Conservation (phyloP, 2,329 filamentous ascomycete genomes). For the Beauveria medogensis region DNA sequence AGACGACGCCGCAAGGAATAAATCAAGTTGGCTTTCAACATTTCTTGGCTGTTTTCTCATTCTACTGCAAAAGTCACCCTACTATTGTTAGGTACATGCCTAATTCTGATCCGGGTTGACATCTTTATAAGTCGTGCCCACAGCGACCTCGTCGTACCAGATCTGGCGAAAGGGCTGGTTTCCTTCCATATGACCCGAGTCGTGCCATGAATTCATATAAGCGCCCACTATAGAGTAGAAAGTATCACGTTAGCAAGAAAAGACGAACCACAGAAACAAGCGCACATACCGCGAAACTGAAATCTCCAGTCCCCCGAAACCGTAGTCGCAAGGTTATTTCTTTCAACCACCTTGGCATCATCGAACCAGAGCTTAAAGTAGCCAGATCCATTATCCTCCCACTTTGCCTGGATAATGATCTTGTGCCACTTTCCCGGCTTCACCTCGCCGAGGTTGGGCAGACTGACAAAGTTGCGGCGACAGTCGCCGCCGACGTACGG, state of each 20-base stretch:
- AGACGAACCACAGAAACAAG: neutral
- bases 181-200: constrained; percentile 31
- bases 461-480: constrained; percentile 15
- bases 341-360: constrained; percentile 34
- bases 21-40: too few relatives aligned
- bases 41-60: neutral
- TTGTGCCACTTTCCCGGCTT: constrained; percentile 37
- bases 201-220: constrained; percentile 43
- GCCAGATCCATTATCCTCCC: constrained; percentile 35
- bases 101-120: constrained; percentile 13
- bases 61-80: too few relatives aligned
- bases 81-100: too few relatives aligned
- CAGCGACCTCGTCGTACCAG: constrained; percentile 42
- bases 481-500: constrained; percentile 21
- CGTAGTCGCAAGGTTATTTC: constrained; percentile 33
- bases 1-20: too few relatives aligned
- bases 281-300: constrained; percentile 28
- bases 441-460: constrained; percentile 28
- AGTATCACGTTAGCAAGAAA: neutral
- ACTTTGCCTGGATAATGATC: constrained; percentile 36
- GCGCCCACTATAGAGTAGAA: constrained; percentile 26
- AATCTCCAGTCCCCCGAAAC: constrained; percentile 35
- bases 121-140: constrained; percentile 28
- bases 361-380: constrained; percentile 40
- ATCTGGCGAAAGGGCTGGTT: constrained; percentile 35